A percentile compares a stretch with the other conserved stretches of the same genome.
phyloP scores from a whole-genome alignment of 164 flowering plant genomes.

The Tinospora cordifolia region DNA sequence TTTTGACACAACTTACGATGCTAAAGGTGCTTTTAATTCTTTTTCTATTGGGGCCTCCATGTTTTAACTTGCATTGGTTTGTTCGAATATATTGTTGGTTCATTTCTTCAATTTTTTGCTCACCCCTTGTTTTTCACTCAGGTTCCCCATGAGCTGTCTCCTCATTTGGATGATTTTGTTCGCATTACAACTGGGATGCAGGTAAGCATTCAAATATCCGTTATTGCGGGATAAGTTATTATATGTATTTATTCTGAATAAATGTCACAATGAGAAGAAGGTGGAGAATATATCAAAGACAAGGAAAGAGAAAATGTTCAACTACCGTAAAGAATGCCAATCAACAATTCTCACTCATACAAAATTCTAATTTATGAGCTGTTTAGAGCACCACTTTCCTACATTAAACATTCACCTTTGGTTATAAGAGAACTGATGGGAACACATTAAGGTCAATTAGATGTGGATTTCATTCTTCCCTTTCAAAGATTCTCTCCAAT shows the following conservation, averaged over 20 bases:
- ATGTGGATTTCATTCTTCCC: too few species aligned
- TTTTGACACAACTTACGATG: conserved; percentile 41
- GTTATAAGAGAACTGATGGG: not conserved
- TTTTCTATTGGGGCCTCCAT: not conserved
- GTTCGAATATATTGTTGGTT: not conserved
- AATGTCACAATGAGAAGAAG: not conserved
- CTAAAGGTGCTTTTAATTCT: conserved; percentile 44
- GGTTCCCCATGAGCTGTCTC: conserved; percentile 73
- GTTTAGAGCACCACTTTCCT: not conserved
- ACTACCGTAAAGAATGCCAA: not conserved
- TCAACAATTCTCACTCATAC: not conserved
- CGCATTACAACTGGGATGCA: conserved; percentile 80
- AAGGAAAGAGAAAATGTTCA: conserved; percentile 26
- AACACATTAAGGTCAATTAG: not conserved
- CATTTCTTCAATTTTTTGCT: not conserved
- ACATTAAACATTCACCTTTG: too few species aligned
- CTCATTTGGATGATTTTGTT: conserved; percentile 65
- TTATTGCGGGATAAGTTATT: not conserved
- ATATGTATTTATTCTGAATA: not conserved
- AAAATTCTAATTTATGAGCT: not conserved
- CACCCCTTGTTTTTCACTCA: conserved; percentile 20
- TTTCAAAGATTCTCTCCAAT: too few species aligned
- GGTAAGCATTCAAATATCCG: conserved; percentile 29
- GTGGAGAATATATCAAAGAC: not conserved
- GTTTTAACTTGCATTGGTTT: not conserved